Evolutionary conservation across 78 protist species (phyloP).

Genomic region (slime mould (Dictyostelium discoideum)): DNA sequence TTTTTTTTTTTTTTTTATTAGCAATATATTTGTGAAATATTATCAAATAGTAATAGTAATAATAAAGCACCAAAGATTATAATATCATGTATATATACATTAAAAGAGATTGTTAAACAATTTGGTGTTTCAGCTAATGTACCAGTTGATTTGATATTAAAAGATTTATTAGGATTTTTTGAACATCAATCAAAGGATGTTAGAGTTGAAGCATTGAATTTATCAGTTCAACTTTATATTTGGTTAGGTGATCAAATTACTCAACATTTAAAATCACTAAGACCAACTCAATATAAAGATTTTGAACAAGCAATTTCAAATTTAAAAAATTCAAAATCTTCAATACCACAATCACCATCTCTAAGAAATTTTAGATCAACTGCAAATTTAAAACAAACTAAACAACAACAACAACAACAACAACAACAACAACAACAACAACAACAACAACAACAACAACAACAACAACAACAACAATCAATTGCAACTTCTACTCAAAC

Average conservation of each 20-base stretch:
- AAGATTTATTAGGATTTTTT: constrained; percentile 6
- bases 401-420: not conserved
- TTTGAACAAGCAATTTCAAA: constrained; percentile 19
- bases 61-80: constrained; percentile 51
- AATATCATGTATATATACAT: constrained; percentile 20
- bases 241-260: constrained; percentile 58
- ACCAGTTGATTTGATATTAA: constrained; percentile 24
- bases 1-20: not conserved
- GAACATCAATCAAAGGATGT: constrained; percentile 70
- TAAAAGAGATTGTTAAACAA: constrained; percentile 59
- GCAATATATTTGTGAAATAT: not conserved
- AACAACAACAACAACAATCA: not conserved
- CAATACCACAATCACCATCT: not conserved
- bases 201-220: constrained; percentile 28
- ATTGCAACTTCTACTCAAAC: not conserved
- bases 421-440: too few species aligned
- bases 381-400: not conserved
- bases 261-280: constrained; percentile 28
- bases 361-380: constrained; percentile 4
- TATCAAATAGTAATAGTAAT: constrained; percentile 14
- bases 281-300: constrained; percentile 64
- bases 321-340: not conserved
- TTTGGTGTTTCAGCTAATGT: constrained; percentile 16
- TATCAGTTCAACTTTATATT: constrained; percentile 25
- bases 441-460: too few species aligned